Percentiles rank a stretch among this genome's conserved stretches.
These are phyloP conservation scores for Colletotrichum karsti DNA, from an alignment of 2,329 filamentous ascomycete species.

Conservation along the genomic window DNA sequence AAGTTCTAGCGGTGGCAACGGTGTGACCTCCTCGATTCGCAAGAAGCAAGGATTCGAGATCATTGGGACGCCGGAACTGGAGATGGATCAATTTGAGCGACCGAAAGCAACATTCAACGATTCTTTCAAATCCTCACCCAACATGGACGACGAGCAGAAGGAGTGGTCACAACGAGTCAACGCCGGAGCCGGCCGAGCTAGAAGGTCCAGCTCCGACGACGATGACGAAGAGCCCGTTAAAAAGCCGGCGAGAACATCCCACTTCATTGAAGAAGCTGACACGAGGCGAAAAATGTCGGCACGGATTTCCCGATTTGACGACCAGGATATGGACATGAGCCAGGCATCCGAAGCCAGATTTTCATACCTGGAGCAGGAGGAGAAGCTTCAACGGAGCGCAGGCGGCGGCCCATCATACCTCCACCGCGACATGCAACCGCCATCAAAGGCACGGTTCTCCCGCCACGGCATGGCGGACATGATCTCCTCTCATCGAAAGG, in stretches of 20 bases:
- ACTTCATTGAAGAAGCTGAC: background rate
- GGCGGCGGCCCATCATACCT: background rate
- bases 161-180: background rate
- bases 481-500: background rate
- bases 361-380: slow-evolving; percentile 25
- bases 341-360: slow-evolving; percentile 25
- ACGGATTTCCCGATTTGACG: slow-evolving; percentile 17
- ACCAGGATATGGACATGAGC: slow-evolving; percentile 19
- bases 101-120: background rate
- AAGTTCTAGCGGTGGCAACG: background rate
- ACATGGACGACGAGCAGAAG: background rate
- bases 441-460: background rate
- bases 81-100: slow-evolving; percentile 25
- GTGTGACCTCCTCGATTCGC: slow-evolving; percentile 3
- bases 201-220: background rate
- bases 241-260: background rate
- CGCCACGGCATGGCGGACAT: background rate
- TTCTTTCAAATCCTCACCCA: background rate
- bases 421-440: slow-evolving; percentile 6
- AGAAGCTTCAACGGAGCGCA: slow-evolving; percentile 9
- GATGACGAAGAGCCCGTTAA: background rate
- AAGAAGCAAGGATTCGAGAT: slow-evolving; percentile 21
- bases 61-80: background rate
- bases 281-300: slow-evolving; percentile 19
- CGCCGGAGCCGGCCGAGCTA: background rate